Percentiles rank a stretch among this genome's conserved stretches.
Evolutionary conservation across 2,329 filamentous ascomycete genomes (phyloP).

Genomic region (Didymella pinodella): DNA sequence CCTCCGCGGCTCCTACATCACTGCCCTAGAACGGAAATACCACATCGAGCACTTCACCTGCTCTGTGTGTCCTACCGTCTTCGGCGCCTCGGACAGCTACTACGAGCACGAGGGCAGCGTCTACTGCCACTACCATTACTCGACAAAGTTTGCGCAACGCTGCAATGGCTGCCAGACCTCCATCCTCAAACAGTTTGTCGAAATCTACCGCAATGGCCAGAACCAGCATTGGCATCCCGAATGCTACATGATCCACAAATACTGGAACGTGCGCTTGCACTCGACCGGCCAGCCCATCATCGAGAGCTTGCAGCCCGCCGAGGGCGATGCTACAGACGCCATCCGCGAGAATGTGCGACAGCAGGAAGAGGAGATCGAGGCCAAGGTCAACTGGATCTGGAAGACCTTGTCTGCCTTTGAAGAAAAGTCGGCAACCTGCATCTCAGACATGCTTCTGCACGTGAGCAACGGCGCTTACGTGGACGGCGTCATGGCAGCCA

Average conservation of each 20-base stretch:
- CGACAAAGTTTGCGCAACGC: constrained; percentile 92
- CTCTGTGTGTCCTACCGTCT: constrained; percentile 95
- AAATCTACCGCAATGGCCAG: constrained; percentile 96
- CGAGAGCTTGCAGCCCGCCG: constrained; percentile 46
- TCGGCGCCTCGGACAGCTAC: constrained; percentile 97
- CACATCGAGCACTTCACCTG: constrained; percentile 98
- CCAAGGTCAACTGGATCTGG: constrained; percentile 98
- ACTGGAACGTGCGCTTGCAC: constrained; percentile 92
- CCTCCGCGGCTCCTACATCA: constrained; percentile 96
- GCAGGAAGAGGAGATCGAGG: constrained; percentile 93
- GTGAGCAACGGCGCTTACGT: constrained; percentile 98
- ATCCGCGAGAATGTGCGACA: constrained; percentile 78
- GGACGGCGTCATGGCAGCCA: constrained; percentile 92
- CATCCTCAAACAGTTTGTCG: constrained; percentile 98
- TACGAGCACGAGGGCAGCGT: constrained; percentile 97
- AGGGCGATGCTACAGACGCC: constrained; percentile 68
- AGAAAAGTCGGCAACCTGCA: constrained; percentile 96
- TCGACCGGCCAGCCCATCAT: constrained; percentile 52
- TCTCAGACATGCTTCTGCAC: constrained; percentile 98
- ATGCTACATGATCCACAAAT: constrained; percentile 99
- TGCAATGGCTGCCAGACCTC: constrained; percentile 97
- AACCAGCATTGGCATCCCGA: constrained; percentile 99
- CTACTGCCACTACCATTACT: constrained; percentile 99
- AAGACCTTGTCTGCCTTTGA: constrained; percentile 96
- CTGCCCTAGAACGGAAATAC: constrained; percentile 95